Base-by-base conservation (phyloP, 2,329 filamentous ascomycete genomes). In the Graphilbum sp. region DNA sequence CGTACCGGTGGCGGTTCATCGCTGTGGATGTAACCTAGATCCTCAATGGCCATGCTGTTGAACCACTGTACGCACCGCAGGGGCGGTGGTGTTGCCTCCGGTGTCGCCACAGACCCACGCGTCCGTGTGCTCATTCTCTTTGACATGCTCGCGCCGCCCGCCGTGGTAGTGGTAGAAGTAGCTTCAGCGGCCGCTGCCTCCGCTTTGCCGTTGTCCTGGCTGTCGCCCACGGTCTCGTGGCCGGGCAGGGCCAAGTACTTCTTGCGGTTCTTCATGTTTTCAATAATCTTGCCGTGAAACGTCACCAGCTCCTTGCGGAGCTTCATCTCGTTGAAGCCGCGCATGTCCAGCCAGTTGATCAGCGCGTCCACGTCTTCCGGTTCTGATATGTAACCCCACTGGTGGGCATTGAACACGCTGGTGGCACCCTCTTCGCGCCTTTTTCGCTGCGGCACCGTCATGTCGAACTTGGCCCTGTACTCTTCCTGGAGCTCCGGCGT, bases 341-440 rank as follows among this genome's bases (percentile, higher is more conserved):
- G 79, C 12, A 78, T 71, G 51, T 98, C 88, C 5, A 98, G 69
- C 87, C 90, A 98, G 37, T 71, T 70, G 44, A 96, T 74, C 16
- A 98, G 68, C 37, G 70, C 71, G 43, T 90, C 82, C 5, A 98
- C 60, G 29, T 82, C 70, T 35, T 79, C 74, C 0, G 83, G 75
- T 11, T 90, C 80, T 29, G 88, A 82, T 49, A 85, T 86, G 59
- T 84, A 98, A 11, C 82, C 90, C 87, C 90, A 98, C 55, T 96
- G 80, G 12, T 63, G 61, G 2, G 88, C 84, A 37, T 69, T 78
- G 42, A 71, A 75, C 3, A 96, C 72, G 48, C 78, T 80, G 1
- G 85, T 92, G 0, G 68, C 57, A 6, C 86, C 87, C 60, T 98
- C 90, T 55, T 98, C 90, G 41, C 69, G 64, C 49, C 74, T 72